These are phyloP conservation scores for Ulmus americana DNA, from an alignment of 331 rosid genomes.

Conservation along the genomic window DNA sequence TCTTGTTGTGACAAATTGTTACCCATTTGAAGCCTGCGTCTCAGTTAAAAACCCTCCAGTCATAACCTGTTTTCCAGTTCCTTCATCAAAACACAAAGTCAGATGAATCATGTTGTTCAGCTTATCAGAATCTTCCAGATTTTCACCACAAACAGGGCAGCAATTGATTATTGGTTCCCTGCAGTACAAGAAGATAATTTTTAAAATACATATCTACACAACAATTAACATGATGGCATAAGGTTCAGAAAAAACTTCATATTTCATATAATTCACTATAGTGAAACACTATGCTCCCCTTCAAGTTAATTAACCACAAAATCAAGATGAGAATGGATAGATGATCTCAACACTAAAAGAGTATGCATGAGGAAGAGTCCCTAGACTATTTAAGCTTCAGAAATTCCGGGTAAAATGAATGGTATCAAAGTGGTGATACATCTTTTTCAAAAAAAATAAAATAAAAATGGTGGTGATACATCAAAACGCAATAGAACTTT, in stretches of 20 bases:
- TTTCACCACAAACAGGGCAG: slow-evolving; percentile 98
- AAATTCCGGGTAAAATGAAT: too few relatives aligned
- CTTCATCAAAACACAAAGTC: slow-evolving; percentile 91
- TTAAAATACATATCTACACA: too few relatives aligned
- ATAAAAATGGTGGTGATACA: background rate
- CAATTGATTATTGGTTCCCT: slow-evolving; percentile 77
- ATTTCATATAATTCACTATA: background rate
- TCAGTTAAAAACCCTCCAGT: slow-evolving; percentile 95
- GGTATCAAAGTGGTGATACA: background rate
- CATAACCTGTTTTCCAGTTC: slow-evolving; percentile 96
- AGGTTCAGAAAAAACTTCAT: background rate
- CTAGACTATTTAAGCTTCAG: too few relatives aligned
- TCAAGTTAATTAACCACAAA: background rate
- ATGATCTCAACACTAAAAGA: background rate
- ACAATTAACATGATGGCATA: background rate
- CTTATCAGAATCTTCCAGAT: slow-evolving; percentile 63
- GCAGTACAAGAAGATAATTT: slow-evolving; percentile 19
- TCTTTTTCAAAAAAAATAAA: background rate
- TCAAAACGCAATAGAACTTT: background rate
- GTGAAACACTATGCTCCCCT: background rate
- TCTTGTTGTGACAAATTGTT: slow-evolving; percentile 8
- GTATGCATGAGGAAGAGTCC: background rate
- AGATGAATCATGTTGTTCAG: slow-evolving; percentile 72
- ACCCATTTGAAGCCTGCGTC: slow-evolving; percentile 90
- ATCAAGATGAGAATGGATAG: background rate